phyloP scores from a whole-genome alignment of 805 yeast species.

The Schwanniomyces vanrijiae region DNA sequence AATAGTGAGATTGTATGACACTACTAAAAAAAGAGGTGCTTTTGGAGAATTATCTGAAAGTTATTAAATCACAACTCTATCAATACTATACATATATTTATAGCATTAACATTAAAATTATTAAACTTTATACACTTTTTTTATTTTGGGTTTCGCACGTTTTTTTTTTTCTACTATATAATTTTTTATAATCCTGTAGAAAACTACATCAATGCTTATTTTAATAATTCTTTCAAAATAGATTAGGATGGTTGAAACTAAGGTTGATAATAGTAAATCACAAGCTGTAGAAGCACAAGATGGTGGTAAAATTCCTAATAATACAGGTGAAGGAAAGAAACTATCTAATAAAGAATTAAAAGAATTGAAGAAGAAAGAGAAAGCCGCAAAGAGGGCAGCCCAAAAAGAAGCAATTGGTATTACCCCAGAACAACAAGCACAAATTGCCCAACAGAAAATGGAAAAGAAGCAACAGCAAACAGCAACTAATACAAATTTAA shows the following conservation, averaged over 20 bases:
- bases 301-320: not conserved
- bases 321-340: not conserved
- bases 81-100: not conserved
- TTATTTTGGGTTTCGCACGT: not conserved
- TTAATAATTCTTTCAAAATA: not conserved
- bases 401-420: conserved; percentile 70
- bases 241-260: not conserved
- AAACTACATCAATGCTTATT: not conserved
- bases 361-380: conserved; percentile 83
- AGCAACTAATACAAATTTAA: conserved; percentile 50
- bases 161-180: not conserved
- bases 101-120: not conserved
- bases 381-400: conserved; percentile 91
- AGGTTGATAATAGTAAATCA: not conserved
- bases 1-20: conserved; percentile 90
- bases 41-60: conserved; percentile 52
- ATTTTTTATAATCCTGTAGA: not conserved
- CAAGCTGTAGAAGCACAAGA: not conserved
- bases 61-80: conserved; percentile 2
- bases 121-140: not conserved
- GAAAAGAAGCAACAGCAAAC: conserved; percentile 41
- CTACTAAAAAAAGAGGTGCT: conserved; percentile 80
- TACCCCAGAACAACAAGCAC: conserved; percentile 44
- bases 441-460: conserved; percentile 41
- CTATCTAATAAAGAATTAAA: conserved; percentile 80